A percentile compares a stretch with the other conserved stretches of the same genome.
Conservation (phyloP, 2,329 filamentous ascomycete genomes). For the Colletotrichum ledebouriae region DNA sequence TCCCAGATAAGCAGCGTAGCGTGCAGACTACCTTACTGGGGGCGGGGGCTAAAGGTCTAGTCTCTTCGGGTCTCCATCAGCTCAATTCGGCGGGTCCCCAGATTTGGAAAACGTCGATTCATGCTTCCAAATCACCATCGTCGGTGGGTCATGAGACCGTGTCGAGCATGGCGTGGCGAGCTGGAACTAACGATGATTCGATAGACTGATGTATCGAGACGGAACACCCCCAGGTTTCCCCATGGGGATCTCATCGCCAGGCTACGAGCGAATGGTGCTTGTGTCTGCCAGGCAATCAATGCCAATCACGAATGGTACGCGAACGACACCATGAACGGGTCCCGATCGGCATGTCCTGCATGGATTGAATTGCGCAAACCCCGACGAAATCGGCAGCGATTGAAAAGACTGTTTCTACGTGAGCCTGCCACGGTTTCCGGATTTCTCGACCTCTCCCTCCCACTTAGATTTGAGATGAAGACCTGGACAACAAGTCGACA, state of each 20-base stretch:
- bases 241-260: slow-evolving; percentile 4
- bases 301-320: neutral
- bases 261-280: neutral
- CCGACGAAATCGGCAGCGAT: too few relatives aligned
- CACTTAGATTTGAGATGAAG: too few relatives aligned
- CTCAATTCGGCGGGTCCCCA: slow-evolving; percentile 17
- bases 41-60: neutral
- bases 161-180: neutral
- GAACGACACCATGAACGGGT: neutral
- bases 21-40: neutral
- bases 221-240: slow-evolving; percentile 1
- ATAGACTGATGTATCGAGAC: slow-evolving; percentile 1
- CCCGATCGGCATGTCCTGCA: neutral
- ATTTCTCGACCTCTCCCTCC: too few relatives aligned
- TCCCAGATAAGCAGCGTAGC: neutral
- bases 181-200: slow-evolving; percentile 15
- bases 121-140: slow-evolving; percentile 9
- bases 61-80: neutral
- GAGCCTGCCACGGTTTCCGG: too few relatives aligned
- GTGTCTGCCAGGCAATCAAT: slow-evolving; percentile 11
- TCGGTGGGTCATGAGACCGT: slow-evolving; percentile 32
- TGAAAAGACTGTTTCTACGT: too few relatives aligned
- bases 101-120: slow-evolving; percentile 10
- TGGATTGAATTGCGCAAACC: neutral
- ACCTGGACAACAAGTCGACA: too few relatives aligned